Conservation (phyloP, 495 filamentous ascomycete species). For the Hamigera avellanea region DNA sequence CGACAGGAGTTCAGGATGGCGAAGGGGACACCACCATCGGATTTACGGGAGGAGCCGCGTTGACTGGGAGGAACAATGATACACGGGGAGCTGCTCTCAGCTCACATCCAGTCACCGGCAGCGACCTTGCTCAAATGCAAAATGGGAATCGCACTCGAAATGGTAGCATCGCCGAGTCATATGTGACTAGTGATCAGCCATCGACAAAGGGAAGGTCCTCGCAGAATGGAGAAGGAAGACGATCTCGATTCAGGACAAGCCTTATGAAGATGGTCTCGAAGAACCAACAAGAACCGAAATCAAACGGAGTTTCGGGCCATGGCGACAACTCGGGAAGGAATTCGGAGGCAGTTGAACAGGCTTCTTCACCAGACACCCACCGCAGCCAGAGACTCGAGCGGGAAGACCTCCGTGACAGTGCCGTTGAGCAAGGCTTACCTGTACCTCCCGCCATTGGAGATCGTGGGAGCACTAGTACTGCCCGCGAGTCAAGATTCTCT, state of each 20-base stretch:
- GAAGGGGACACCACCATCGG: constrained; percentile 8
- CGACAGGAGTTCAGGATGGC: constrained; percentile 1
- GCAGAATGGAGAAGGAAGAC: constrained; percentile 9
- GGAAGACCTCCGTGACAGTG: constrained; percentile 36
- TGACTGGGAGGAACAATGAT: constrained; percentile 7
- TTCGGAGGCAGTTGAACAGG: constrained; percentile 41
- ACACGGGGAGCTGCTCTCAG: constrained; percentile 16
- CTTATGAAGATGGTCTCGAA: constrained; percentile 16
- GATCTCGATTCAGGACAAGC: constrained; percentile 11
- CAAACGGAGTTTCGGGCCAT: constrained; percentile 8
- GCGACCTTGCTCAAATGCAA: constrained; percentile 12
- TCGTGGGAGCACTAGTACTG: constrained; percentile 21
- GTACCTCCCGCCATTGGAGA: constrained; percentile 25
- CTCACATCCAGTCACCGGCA: constrained; percentile 20
- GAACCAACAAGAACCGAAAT: constrained; percentile 11
- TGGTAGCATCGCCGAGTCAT: neutral
- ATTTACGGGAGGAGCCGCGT: constrained; percentile 13
- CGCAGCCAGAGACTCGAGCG: constrained; percentile 20
- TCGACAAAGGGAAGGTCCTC: constrained; percentile 8
- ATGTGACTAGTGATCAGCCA: constrained; percentile 1
- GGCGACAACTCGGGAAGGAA: constrained; percentile 10
- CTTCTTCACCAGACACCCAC: constrained; percentile 21
- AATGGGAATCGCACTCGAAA: constrained; percentile 3
- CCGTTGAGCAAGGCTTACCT: constrained; percentile 32
- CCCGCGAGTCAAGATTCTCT: constrained; percentile 37